Conservation (phyloP, 2,329 filamentous ascomycete species). For the Calonectria hongkongensis region DNA sequence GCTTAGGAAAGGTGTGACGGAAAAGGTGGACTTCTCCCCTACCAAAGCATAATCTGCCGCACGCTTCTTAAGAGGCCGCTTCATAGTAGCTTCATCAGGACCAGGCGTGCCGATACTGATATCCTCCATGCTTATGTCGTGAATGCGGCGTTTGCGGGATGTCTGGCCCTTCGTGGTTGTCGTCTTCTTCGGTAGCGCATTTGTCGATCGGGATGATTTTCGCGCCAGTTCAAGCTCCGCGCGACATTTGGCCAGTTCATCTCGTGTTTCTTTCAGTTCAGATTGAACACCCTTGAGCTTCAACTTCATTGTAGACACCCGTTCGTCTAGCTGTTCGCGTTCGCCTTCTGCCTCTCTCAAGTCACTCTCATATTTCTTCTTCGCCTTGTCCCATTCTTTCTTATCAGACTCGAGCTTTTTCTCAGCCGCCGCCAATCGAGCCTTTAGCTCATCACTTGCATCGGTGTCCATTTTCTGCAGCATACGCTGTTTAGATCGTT, state of each 20-base stretch:
- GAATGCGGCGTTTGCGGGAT: constrained; percentile 67
- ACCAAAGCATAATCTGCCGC: constrained; percentile 71
- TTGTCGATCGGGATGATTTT: constrained; percentile 41
- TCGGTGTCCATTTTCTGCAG: constrained; percentile 59
- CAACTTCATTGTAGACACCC: constrained; percentile 79
- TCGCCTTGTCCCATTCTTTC: constrained; percentile 67
- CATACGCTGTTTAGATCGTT: constrained; percentile 59
- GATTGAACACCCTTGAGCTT: constrained; percentile 83
- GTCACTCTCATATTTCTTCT: constrained; percentile 70
- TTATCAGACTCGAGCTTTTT: constrained; percentile 63
- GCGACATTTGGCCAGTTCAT: constrained; percentile 62
- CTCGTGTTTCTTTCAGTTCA: constrained; percentile 79
- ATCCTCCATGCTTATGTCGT: constrained; percentile 68
- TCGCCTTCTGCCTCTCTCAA: constrained; percentile 77
- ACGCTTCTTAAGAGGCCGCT: constrained; percentile 73
- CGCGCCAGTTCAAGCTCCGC: constrained; percentile 63
- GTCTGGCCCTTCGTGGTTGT: constrained; percentile 55
- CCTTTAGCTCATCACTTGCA: constrained; percentile 65
- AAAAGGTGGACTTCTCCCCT: constrained; percentile 94
- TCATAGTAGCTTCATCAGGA: constrained; percentile 63
- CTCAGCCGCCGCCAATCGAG: constrained; percentile 60
- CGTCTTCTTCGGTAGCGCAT: constrained; percentile 51
- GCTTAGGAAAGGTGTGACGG: constrained; percentile 94
- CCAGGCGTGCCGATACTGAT: constrained; percentile 69
- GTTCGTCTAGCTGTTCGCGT: constrained; percentile 80